A percentile compares a stretch with the other conserved stretches of the same genome.
These are phyloP conservation scores for Leucocoprinus leucothites DNA, from an alignment of 768 basidiomycete species.

Conservation along the genomic window DNA sequence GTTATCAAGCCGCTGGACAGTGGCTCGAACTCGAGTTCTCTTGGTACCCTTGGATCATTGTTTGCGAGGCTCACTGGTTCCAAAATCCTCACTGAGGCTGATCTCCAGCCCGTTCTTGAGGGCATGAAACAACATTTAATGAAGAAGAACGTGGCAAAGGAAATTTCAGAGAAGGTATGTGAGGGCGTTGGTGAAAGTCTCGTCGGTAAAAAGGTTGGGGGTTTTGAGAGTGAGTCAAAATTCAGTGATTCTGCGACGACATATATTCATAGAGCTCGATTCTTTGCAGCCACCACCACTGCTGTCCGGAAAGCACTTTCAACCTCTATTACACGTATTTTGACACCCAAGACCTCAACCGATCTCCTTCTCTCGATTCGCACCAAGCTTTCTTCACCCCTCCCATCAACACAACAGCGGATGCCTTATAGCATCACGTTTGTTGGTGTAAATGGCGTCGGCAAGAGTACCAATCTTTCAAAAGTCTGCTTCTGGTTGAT, in stretches of 20 bases:
- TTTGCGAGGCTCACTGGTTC: slow-evolving; percentile 85
- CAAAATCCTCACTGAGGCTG: slow-evolving; percentile 76
- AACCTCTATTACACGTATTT: slow-evolving; percentile 83
- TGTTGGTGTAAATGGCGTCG: slow-evolving; percentile 98
- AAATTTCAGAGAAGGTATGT: slow-evolving; percentile 92
- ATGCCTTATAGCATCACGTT: slow-evolving; percentile 93
- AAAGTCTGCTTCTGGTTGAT: slow-evolving; percentile 99
- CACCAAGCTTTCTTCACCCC: slow-evolving; percentile 74
- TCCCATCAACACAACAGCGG: slow-evolving; percentile 73
- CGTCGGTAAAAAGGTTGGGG: slow-evolving; percentile 86
- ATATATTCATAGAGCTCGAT: slow-evolving; percentile 10
- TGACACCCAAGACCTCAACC: slow-evolving; percentile 97
- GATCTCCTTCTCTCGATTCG: slow-evolving; percentile 92
- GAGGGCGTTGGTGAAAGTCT: slow-evolving; percentile 90
- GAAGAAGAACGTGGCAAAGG: slow-evolving; percentile 97
- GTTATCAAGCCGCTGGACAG: slow-evolving; percentile 47
- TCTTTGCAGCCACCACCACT: slow-evolving; percentile 59
- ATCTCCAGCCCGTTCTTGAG: slow-evolving; percentile 83
- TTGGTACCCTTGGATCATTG: slow-evolving; percentile 70
- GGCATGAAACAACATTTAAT: slow-evolving; percentile 98
- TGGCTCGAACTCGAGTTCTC: slow-evolving; percentile 36
- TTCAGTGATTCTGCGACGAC: slow-evolving; percentile 2
- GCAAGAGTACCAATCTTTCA: slow-evolving; percentile 95
- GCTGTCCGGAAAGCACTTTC: slow-evolving; percentile 84
- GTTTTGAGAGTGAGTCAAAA: slow-evolving; percentile 75